A percentile compares a stretch with the other conserved stretches of the same genome.
phyloP scores from a whole-genome alignment of 83 land plant species.

The Thuja plicata region DNA sequence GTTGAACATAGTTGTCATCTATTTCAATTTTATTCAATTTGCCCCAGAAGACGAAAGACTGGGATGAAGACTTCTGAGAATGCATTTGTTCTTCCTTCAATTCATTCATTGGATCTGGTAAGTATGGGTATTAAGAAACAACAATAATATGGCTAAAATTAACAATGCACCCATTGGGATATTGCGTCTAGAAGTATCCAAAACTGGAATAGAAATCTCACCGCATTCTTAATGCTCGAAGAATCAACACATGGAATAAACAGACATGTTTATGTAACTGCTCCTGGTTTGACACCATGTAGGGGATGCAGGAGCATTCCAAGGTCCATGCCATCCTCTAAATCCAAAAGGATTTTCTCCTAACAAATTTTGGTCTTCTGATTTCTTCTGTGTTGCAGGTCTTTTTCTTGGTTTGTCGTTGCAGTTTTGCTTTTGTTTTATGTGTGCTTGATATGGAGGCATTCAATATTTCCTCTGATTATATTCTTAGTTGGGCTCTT shows the following conservation, averaged over 20 bases:
- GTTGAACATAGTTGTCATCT: neutral
- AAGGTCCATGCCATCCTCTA: no score
- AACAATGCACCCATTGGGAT: neutral
- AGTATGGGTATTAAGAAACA: neutral
- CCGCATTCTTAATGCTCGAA: no score
- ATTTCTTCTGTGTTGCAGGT: no score
- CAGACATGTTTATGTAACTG: neutral
- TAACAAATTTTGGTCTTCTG: no score
- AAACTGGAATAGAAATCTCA: neutral
- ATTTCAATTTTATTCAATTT: no score
- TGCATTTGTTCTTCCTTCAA: neutral
- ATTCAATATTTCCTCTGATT: no score
- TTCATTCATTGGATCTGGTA: neutral
- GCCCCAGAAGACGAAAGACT: neutral
- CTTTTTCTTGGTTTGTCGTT: no score
- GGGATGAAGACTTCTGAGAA: neutral
- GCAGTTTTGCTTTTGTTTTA: no score
- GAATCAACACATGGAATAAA: neutral
- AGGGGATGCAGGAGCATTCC: no score
- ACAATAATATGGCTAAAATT: neutral
- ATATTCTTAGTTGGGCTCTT: no score
- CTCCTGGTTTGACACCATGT: neutral
- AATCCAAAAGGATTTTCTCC: no score
- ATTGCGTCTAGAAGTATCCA: neutral
- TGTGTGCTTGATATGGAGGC: no score